Evolutionary conservation across 805 yeast genomes (phyloP).

Genomic region (Candida rishiriensis): DNA sequence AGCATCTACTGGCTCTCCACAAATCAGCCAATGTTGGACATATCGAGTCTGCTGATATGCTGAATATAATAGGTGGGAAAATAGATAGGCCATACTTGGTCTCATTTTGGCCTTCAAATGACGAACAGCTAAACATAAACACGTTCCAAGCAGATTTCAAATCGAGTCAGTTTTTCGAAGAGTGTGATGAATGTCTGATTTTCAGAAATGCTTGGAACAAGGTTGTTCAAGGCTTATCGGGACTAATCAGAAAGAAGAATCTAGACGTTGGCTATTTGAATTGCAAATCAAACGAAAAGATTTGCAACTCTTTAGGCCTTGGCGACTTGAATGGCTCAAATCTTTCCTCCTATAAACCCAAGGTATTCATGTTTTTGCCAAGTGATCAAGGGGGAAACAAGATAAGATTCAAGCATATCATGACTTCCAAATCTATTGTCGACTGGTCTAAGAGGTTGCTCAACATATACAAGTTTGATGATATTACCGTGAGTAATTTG

Average conservation of each 20-base stretch:
- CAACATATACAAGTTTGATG: conserved; percentile 40
- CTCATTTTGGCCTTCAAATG: conserved; percentile 61
- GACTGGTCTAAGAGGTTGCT: conserved; percentile 46
- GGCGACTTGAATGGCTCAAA: conserved; percentile 24
- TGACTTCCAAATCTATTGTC: conserved; percentile 27
- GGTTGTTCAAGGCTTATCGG: conserved; percentile 43
- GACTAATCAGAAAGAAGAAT: conserved; percentile 7
- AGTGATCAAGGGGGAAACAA: conserved; percentile 47
- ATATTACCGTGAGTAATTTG: conserved; percentile 22
- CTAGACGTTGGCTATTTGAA: conserved; percentile 49
- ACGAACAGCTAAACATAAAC: conserved; percentile 33
- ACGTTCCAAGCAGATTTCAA: conserved; percentile 31
- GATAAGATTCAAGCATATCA: conserved; percentile 34
- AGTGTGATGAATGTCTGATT: conserved; percentile 47
- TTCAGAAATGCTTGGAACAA: conserved; percentile 56
- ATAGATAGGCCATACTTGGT: conserved; percentile 47
- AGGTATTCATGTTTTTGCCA: conserved; percentile 40
- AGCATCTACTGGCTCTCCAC: conserved; percentile 27
- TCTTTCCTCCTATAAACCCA: conserved; percentile 15
- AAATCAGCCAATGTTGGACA: conserved; percentile 5
- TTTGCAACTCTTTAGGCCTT: conserved; percentile 53
- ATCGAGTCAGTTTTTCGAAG: conserved; percentile 33
- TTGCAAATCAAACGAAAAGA: conserved; percentile 44
- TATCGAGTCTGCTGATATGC: conserved; percentile 35
- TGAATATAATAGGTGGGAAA: conserved; percentile 49